Conservation (phyloP, 768 basidiomycete genomes). For the Rhizopogon vulgaris region DNA sequence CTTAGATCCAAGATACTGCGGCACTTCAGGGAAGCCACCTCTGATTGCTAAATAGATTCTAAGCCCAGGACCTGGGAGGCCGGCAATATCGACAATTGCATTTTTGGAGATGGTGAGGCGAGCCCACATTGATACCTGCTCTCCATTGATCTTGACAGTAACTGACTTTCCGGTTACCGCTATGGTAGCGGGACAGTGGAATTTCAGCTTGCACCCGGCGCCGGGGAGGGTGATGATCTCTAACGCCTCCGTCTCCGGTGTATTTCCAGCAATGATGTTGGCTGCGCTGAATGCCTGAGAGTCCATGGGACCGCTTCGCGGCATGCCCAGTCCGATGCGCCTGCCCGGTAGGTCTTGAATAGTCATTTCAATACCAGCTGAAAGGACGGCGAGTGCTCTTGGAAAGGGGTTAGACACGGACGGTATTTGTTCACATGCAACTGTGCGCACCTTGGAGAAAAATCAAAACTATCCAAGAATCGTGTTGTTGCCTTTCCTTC, state of each 20-base stretch:
- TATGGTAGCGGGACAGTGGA: conserved; percentile 42
- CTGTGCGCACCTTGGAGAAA: conserved; percentile 31
- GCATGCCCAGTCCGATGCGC: conserved; percentile 48
- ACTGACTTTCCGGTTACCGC: conserved; percentile 50
- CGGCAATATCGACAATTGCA: conserved; percentile 35
- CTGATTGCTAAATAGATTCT: conserved; percentile 50
- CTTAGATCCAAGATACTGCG: conserved; percentile 56
- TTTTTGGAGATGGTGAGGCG: conserved; percentile 39
- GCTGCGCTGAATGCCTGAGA: conserved; percentile 46
- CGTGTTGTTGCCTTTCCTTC: conserved; percentile 41
- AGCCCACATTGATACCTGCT: conserved; percentile 40
- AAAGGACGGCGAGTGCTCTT: conserved; percentile 48
- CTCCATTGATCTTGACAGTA: conserved; percentile 36
- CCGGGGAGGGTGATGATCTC: conserved; percentile 48
- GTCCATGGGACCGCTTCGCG: conserved; percentile 63
- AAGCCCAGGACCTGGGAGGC: conserved; percentile 32
- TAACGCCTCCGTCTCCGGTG: conserved; percentile 41
- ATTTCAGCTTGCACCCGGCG: conserved; percentile 39
- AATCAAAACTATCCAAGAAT: conserved; percentile 41
- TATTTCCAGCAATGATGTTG: conserved; percentile 56
- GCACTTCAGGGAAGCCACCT: conserved; percentile 56
- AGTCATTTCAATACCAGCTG: conserved; percentile 49
- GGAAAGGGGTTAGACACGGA: background rate
- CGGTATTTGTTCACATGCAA: background rate
- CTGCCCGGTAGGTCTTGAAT: conserved; percentile 57